These are phyloP conservation scores for Sungouiozyma intestinalis DNA, from an alignment of 805 yeast genomes.

Conservation along the genomic window DNA sequence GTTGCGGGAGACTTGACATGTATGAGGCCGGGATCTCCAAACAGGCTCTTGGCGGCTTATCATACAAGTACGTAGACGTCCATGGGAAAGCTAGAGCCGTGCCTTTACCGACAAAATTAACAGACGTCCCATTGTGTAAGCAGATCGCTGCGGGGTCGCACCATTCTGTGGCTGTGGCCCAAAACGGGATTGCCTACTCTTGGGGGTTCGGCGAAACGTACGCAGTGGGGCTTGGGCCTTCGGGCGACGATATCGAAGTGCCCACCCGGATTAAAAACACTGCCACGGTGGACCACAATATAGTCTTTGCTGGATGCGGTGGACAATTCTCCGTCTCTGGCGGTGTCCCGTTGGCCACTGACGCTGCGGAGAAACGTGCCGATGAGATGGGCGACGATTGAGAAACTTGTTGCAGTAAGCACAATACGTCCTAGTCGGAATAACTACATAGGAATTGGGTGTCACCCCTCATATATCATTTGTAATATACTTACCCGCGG, in stretches of 20 bases:
- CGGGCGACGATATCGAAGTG: constrained; percentile 71
- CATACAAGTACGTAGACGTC: constrained; percentile 56
- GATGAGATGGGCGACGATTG: constrained; percentile 42
- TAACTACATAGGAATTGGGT: no score
- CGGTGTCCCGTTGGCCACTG: constrained; percentile 41
- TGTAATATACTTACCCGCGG: no score
- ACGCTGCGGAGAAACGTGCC: constrained; percentile 34
- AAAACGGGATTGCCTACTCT: constrained; percentile 75
- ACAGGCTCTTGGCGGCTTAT: constrained; percentile 48
- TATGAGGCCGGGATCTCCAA: constrained; percentile 76
- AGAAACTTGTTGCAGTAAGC: no score
- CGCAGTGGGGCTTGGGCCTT: constrained; percentile 89
- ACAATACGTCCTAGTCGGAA: no score
- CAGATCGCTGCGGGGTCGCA: constrained; percentile 78
- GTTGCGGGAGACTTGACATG: constrained; percentile 92
- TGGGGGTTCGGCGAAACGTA: constrained; percentile 99
- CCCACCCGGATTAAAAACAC: constrained; percentile 91
- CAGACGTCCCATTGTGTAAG: constrained; percentile 45
- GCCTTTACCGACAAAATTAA: constrained; percentile 70
- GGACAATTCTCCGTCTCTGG: constrained; percentile 93
- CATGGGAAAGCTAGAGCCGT: constrained; percentile 76
- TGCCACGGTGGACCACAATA: constrained; percentile 75
- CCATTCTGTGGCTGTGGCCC: constrained; percentile 78
- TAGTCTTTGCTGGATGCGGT: constrained; percentile 75
- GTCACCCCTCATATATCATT: no score